Percentiles rank a stretch among this genome's conserved stretches.
These are phyloP conservation scores for Aspergillus baeticus DNA, from an alignment of 495 filamentous ascomycete species.

Conservation along the genomic window DNA sequence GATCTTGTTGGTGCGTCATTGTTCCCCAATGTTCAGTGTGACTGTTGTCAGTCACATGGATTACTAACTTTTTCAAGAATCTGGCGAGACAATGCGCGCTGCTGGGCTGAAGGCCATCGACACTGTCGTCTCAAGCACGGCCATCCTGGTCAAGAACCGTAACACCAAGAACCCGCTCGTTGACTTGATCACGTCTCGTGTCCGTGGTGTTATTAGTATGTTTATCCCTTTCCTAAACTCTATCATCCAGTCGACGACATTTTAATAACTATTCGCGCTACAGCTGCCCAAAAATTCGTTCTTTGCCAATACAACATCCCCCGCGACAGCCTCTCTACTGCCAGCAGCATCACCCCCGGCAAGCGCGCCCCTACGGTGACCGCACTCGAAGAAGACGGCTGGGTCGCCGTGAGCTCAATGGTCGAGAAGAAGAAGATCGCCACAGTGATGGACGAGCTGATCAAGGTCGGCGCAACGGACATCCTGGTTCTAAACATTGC, in stretches of 20 bases:
- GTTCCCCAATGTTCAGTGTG: not conserved
- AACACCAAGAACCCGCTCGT: conserved; percentile 79
- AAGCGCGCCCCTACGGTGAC: conserved; percentile 93
- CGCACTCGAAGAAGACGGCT: conserved; percentile 79
- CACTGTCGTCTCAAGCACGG: conserved; percentile 82
- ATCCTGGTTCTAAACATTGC: conserved; percentile 85
- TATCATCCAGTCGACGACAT: not conserved
- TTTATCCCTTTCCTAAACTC: not conserved
- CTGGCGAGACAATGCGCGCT: conserved; percentile 96
- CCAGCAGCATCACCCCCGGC: conserved; percentile 83
- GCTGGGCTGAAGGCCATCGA: conserved; percentile 96
- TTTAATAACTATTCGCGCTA: not conserved
- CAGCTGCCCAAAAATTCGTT: conserved; percentile 88
- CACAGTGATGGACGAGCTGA: conserved; percentile 86
- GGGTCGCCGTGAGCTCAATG: conserved; percentile 94
- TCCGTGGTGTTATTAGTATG: conserved; percentile 85
- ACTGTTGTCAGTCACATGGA: not conserved
- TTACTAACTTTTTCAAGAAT: conserved; percentile 60
- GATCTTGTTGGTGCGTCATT: conserved; percentile 79
- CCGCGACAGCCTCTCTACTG: conserved; percentile 61
- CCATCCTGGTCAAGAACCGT: conserved; percentile 89
- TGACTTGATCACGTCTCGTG: conserved; percentile 75
- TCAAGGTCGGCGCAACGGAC: conserved; percentile 75
- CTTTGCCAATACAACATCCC: conserved; percentile 95
- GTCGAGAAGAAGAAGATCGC: conserved; percentile 89